Evolutionary conservation across 148 eudicot genomes (phyloP).

Genomic region (Spergularia bocconei): DNA sequence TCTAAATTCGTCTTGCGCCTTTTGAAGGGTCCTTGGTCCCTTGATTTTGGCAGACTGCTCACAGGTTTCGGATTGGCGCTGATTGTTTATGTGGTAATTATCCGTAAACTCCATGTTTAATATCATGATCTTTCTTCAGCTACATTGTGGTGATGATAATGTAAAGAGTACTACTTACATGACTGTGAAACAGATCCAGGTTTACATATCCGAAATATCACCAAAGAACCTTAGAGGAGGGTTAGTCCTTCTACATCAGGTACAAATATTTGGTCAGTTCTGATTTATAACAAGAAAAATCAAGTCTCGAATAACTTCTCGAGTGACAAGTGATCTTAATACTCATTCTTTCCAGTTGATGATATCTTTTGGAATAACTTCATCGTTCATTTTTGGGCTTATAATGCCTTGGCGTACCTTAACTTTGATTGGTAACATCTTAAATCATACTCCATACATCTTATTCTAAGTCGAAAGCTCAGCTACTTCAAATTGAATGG

Average conservation of each 20-base stretch:
- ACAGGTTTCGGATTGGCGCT: conserved; percentile 46
- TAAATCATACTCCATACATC: neutral
- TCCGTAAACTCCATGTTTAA: neutral
- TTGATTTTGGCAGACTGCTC: conserved; percentile 50
- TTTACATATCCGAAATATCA: conserved; percentile 56
- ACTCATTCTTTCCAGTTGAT: conserved; percentile 28
- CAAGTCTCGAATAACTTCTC: neutral
- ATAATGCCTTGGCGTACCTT: conserved; percentile 40
- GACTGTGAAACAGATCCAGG: conserved; percentile 33
- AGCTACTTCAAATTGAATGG: neutral
- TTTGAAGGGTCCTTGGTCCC: conserved; percentile 48
- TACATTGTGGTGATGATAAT: neutral
- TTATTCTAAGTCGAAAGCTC: neutral
- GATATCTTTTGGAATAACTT: conserved; percentile 35
- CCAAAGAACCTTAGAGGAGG: conserved; percentile 59
- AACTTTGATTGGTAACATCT: conserved; percentile 41
- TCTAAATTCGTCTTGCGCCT: neutral
- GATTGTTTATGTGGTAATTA: conserved; percentile 42
- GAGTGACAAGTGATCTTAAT: neutral
- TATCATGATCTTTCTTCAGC: neutral
- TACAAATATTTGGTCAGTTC: neutral
- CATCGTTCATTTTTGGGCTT: conserved; percentile 38
- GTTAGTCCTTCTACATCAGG: conserved; percentile 33
- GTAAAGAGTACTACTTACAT: neutral
- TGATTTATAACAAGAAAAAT: neutral